These are phyloP conservation scores for Citrullus colocynthis DNA, from an alignment of 306 rosid genomes.

Conservation along the genomic window DNA sequence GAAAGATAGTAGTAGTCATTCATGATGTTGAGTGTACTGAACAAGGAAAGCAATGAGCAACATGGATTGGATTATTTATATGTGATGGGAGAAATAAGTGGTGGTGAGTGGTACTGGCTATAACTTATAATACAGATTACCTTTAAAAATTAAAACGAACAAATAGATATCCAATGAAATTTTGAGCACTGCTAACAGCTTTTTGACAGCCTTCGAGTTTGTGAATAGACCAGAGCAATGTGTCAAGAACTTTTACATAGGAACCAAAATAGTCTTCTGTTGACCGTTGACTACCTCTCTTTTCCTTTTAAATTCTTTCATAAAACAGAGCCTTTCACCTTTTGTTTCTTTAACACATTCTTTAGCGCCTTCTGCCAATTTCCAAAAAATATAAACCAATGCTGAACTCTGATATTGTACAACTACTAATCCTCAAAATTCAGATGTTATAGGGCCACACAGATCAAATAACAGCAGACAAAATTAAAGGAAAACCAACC, in stretches of 20 bases:
- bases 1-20: not conserved
- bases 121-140: not conserved
- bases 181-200: not conserved
- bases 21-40: not conserved
- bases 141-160: not conserved
- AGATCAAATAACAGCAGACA: not conserved
- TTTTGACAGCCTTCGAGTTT: not conserved
- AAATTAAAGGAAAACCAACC: not conserved
- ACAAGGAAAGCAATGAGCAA: conserved; percentile 1
- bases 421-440: not conserved
- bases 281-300: not conserved
- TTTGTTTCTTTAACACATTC: not conserved
- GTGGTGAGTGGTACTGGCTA: not conserved
- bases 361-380: not conserved
- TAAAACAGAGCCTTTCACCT: not conserved
- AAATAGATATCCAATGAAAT: not conserved
- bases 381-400: not conserved
- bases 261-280: not conserved
- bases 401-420: not conserved
- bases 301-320: not conserved
- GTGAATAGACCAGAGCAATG: not conserved
- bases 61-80: not conserved
- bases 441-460: not conserved
- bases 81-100: conserved; percentile 1
- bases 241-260: not conserved